Percentiles rank a stretch among this genome's conserved stretches.
These are phyloP conservation scores for Colletotrichum sp. DNA, from an alignment of 2,329 filamentous ascomycete genomes.

Conservation along the genomic window DNA sequence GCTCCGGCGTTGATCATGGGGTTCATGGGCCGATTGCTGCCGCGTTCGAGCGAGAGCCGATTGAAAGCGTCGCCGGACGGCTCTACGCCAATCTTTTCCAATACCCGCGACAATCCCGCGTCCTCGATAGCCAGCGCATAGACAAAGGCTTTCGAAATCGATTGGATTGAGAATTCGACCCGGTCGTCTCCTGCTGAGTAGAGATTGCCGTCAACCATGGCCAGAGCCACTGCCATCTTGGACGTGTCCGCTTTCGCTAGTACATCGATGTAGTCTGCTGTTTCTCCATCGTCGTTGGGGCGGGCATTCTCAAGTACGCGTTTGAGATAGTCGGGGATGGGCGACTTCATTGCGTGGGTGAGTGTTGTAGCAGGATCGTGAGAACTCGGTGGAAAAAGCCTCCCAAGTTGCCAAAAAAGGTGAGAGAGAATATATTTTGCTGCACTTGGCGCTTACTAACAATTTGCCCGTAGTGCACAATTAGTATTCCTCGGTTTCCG, in stretches of 20 bases:
- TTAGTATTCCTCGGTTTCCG: background rate
- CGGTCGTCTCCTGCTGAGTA: conserved; percentile 43
- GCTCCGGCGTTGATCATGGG: conserved; percentile 42
- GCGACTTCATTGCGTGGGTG: conserved; percentile 33
- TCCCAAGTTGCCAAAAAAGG: background rate
- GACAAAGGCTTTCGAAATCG: conserved; percentile 45
- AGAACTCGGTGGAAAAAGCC: background rate
- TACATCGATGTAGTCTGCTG: conserved; percentile 42
- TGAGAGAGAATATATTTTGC: background rate
- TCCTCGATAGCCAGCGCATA: conserved; percentile 46
- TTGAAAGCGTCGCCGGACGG: conserved; percentile 45
- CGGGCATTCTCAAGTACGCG: conserved; percentile 35
- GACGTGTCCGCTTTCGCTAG: conserved; percentile 42
- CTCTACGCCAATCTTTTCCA: conserved; percentile 45
- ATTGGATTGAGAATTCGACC: conserved; percentile 45
- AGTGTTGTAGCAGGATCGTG: background rate
- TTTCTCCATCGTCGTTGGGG: conserved; percentile 31
- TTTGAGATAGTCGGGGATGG: conserved; percentile 38
- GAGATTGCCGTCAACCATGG: conserved; percentile 43
- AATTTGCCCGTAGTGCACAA: background rate
- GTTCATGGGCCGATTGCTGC: conserved; percentile 36
- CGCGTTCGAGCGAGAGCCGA: conserved; percentile 32
- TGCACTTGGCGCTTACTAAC: background rate
- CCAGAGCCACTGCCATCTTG: conserved; percentile 40
- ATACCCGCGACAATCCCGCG: conserved; percentile 34